Evolutionary conservation across 1,139 yeast species (phyloP), one percentile per base, ranked within the genome.

Genomic region (Meyerozyma elateridarum): DNA sequence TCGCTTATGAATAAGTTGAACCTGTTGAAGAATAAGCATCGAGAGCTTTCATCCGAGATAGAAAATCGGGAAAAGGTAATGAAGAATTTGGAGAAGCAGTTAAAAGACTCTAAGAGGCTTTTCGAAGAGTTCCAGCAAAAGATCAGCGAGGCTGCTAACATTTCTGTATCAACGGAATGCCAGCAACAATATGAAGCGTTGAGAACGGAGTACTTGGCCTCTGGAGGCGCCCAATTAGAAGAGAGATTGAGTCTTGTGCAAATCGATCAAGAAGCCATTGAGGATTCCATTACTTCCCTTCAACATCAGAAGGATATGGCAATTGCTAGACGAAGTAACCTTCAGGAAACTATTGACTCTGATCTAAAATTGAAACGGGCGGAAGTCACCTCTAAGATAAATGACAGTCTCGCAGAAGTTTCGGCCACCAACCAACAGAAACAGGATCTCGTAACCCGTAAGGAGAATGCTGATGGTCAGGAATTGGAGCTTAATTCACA

Each of bases 401-500:
- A 49, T 40, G 67, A 68, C 25, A 46, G 61, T 25, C 52, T 57
- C 41, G 53, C 59, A 6, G 27, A 24, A 8, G 15, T 24, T 8
- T 15, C 27, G 9, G 8, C 27, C 42, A 61, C 56, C 45, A 72
- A 61, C 59, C 77, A 61, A 45, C 56, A 44, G 44, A 68, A 56
- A 36, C 54, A 59, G 57, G 54, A 56, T 4, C 48, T 80, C 6
- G 59, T 73, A 11, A 54, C 66, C 9, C 54, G 62, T 12, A 69
- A 72, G 35, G 78, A 76, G 36, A 59, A 67, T 15, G 61, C 62
- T 27, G 52, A 63, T 16, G 61, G 64, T 12, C 61, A 71, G 38
- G 87, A 79, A 44, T 56, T 65, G 22, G 74, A 70, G 38, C 49
- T 79, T 15, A 84, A 82, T 41, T 67, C 80, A n/a, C 73, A 76